A percentile compares a stretch with the other conserved stretches of the same genome.
phyloP scores from a whole-genome alignment of 805 yeast genomes.

The Pichia scutulata region DNA sequence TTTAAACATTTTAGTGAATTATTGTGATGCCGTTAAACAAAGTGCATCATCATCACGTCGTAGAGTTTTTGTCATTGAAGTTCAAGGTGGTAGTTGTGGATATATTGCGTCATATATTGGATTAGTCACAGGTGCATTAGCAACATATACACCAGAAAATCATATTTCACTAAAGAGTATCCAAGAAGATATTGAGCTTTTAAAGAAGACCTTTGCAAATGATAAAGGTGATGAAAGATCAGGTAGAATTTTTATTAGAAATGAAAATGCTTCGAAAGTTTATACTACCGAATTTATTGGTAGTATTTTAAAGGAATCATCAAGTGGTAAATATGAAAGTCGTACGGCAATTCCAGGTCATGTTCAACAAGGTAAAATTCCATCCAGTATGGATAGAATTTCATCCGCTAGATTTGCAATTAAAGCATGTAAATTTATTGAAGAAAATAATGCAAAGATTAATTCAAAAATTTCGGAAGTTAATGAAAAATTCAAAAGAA shows the following conservation, averaged over 20 bases:
- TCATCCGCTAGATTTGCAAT: slow-evolving; percentile 86
- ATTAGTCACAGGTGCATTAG: slow-evolving; percentile 84
- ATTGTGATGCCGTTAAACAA: slow-evolving; percentile 93
- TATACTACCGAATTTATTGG: slow-evolving; percentile 79
- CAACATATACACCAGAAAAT: slow-evolving; percentile 85
- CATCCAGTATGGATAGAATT: slow-evolving; percentile 90
- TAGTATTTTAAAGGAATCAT: slow-evolving; percentile 66
- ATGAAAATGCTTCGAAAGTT: slow-evolving; percentile 74
- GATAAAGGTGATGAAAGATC: slow-evolving; percentile 77
- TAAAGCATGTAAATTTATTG: slow-evolving; percentile 82
- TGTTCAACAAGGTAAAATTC: slow-evolving; percentile 95
- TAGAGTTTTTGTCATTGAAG: slow-evolving; percentile 93
- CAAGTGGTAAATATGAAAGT: slow-evolving; percentile 72
- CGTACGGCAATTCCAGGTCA: slow-evolving; percentile 97
- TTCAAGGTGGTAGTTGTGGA: slow-evolving; percentile 97
- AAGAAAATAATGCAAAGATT: slow-evolving; percentile 32
- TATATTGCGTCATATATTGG: slow-evolving; percentile 83
- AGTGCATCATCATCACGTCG: slow-evolving; percentile 91
- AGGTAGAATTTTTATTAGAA: slow-evolving; percentile 80
- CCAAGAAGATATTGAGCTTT: slow-evolving; percentile 64
- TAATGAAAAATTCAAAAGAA: slow-evolving; percentile 19
- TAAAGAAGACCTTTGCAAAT: slow-evolving; percentile 57
- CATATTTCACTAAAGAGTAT: slow-evolving; percentile 61
- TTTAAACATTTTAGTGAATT: slow-evolving; percentile 79
- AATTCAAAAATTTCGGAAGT: slow-evolving; percentile 9